Evolutionary conservation across 306 rosid species (phyloP).

Genomic region (Calophaca sinica): DNA sequence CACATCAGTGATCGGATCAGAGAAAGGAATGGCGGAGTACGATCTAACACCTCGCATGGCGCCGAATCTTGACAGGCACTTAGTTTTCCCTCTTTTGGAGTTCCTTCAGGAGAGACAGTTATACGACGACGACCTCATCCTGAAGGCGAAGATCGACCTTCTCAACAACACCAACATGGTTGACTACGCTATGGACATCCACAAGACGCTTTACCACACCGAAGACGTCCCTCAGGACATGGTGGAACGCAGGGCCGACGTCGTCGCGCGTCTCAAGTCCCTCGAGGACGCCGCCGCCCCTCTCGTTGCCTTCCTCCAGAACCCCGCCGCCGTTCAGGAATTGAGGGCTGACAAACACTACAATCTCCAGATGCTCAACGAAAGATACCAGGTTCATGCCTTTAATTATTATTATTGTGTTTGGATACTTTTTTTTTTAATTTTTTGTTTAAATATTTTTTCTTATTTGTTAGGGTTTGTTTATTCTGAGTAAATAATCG

Average conservation of each 20-base stretch:
- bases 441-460: not conserved
- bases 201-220: conserved; percentile 84
- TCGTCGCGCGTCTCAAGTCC: conserved; percentile 47
- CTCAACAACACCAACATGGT: conserved; percentile 96
- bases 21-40: conserved; percentile 68
- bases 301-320: conserved; percentile 79
- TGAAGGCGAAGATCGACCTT: conserved; percentile 86
- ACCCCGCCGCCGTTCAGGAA: conserved; percentile 83
- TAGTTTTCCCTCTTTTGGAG: conserved; percentile 87
- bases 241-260: conserved; percentile 53
- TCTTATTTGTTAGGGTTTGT: not conserved
- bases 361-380: conserved; percentile 92
- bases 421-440: not conserved
- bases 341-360: conserved; percentile 85
- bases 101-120: conserved; percentile 84
- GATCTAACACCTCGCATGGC: conserved; percentile 89
- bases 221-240: conserved; percentile 83
- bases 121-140: conserved; percentile 78
- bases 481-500: not conserved
- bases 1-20: not conserved
- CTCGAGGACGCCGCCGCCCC: conserved; percentile 86
- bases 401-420: not conserved
- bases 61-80: conserved; percentile 82
- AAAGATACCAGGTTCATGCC: conserved; percentile 75
- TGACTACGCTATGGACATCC: conserved; percentile 94